phyloP scores from a whole-genome alignment of 208 protist genomes.

The Wallacemonas sp. region DNA sequence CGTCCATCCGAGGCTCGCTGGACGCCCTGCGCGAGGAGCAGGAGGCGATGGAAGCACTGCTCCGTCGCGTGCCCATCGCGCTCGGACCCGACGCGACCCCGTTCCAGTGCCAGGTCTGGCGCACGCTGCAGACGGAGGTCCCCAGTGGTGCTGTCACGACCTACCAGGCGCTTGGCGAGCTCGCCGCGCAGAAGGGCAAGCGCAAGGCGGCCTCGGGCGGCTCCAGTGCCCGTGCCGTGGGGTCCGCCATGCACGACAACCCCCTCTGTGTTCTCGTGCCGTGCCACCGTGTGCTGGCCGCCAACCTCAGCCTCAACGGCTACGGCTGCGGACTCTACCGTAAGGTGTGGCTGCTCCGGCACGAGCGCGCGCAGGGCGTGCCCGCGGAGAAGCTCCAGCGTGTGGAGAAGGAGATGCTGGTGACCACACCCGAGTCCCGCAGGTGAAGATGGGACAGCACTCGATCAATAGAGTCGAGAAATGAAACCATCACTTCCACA shows the following conservation, averaged over 20 bases:
- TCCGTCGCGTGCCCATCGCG: slow-evolving; percentile 37
- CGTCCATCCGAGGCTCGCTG: slow-evolving; percentile 1
- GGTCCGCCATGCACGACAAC: slow-evolving; percentile 62
- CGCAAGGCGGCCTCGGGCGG: background rate
- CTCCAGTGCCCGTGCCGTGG: slow-evolving; percentile 45
- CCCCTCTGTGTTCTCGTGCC: slow-evolving; percentile 64
- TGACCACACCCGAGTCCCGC: slow-evolving; percentile 28
- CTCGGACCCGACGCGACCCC: slow-evolving; percentile 36
- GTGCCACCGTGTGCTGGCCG: slow-evolving; percentile 75
- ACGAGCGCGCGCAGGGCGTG: slow-evolving; percentile 46
- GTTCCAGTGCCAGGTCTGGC: slow-evolving; percentile 48
- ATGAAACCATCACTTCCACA: too few species aligned
- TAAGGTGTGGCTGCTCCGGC: slow-evolving; percentile 75
- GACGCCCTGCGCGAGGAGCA: background rate
- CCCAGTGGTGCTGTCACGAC: slow-evolving; percentile 40
- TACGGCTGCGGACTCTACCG: slow-evolving; percentile 58
- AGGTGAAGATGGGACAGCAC: too few species aligned
- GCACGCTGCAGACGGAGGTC: slow-evolving; percentile 44
- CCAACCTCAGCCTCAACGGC: slow-evolving; percentile 46
- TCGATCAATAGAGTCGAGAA: too few species aligned
- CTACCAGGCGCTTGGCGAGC: slow-evolving; percentile 50
- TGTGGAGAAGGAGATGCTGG: slow-evolving; percentile 28
- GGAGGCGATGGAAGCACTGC: slow-evolving; percentile 19
- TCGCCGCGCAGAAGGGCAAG: slow-evolving; percentile 19
- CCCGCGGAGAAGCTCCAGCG: slow-evolving; percentile 28